Conservation (phyloP, 352 stramenopile genomes). For the Globisporangium cystogenes region DNA sequence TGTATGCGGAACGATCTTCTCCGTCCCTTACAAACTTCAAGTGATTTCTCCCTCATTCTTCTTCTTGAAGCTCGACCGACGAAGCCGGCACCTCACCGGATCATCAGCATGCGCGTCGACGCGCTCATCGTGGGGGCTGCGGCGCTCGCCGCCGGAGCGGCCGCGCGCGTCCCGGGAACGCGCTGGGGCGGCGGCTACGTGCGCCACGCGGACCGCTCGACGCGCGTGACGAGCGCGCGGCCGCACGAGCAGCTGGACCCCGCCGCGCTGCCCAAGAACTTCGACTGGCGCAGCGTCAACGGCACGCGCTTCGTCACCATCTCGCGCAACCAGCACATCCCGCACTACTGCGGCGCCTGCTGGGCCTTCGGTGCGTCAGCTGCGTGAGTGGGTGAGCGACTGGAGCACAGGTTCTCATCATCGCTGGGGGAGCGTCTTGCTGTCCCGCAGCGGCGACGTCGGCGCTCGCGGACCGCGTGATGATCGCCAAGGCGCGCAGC, state of each 20-base stretch:
- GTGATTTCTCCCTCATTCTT: background rate
- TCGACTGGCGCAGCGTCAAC: constrained; percentile 91
- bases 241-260: constrained; percentile 66
- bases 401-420: no score
- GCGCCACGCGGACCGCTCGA: constrained; percentile 64
- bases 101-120: constrained; percentile 18
- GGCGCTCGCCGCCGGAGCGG: background rate
- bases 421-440: no score
- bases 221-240: constrained; percentile 48
- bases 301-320: constrained; percentile 80
- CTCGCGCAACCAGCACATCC: constrained; percentile 83
- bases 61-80: no score
- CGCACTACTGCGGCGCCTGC: constrained; percentile 87
- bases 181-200: constrained; percentile 53
- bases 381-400: no score
- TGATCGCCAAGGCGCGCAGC: constrained; percentile 70
- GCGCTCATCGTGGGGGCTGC: background rate
- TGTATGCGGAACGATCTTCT: background rate
- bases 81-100: no score
- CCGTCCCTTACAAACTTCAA: background rate
- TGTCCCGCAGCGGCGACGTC: constrained; percentile 79
- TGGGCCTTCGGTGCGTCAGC: constrained; percentile 67
- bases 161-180: background rate
- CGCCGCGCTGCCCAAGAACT: constrained; percentile 85
- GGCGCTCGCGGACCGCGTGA: constrained; percentile 80